Evolutionary conservation across 139 green algal genomes (phyloP).

Genomic region (Micractinium conductrix): DNA sequence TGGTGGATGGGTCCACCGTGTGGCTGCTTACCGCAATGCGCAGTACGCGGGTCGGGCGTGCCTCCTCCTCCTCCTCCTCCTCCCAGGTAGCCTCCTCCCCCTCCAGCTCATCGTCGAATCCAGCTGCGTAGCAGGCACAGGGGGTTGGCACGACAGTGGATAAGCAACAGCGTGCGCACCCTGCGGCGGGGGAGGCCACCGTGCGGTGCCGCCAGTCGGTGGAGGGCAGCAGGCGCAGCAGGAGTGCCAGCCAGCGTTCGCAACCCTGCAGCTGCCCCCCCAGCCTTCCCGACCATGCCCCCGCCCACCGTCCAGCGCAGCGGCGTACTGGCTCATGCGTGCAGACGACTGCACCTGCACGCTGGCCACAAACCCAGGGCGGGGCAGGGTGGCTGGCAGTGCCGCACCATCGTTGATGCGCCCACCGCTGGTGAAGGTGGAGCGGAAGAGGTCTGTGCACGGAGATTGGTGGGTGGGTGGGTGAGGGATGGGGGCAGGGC

Average conservation of each 20-base stretch:
- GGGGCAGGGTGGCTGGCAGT: too few species aligned
- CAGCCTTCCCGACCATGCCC: not conserved
- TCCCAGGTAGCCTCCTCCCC: not conserved
- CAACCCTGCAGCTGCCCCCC: not conserved
- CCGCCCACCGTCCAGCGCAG: not conserved
- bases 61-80: not conserved
- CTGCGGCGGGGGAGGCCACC: too few species aligned
- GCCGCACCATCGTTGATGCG: constrained; percentile 17
- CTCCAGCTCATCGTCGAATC: not conserved
- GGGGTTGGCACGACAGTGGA: not conserved
- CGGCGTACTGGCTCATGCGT: not conserved
- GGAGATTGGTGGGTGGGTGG: too few species aligned
- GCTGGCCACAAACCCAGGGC: too few species aligned
- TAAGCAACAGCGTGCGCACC: not conserved
- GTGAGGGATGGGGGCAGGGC: not conserved
- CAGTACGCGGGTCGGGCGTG: too few species aligned
- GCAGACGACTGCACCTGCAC: not conserved
- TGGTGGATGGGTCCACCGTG: not conserved
- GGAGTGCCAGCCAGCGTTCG: not conserved
- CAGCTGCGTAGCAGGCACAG: not conserved
- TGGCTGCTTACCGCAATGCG: too few species aligned
- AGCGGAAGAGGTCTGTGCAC: constrained; percentile 3
- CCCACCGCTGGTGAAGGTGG: constrained; percentile 8
- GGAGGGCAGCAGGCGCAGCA: not conserved
- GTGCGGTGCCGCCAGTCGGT: not conserved